A percentile compares a stretch with the other conserved stretches of the same genome.
phyloP scores from a whole-genome alignment of 2,329 filamentous ascomycete species.

The Chrysoporthe austroafricana region DNA sequence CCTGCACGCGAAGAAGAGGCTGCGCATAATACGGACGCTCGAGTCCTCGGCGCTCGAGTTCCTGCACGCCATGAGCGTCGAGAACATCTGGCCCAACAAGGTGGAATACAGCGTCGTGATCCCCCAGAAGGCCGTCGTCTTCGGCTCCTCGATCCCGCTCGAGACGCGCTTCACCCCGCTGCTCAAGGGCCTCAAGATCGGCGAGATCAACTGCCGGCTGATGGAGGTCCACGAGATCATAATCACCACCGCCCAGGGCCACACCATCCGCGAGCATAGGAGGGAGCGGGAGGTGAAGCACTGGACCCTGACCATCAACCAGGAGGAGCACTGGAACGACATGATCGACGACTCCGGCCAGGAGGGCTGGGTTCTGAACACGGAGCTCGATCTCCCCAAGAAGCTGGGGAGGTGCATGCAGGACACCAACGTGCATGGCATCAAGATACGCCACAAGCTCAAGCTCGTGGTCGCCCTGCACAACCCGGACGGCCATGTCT shows the following conservation, averaged over 20 bases:
- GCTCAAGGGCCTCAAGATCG: constrained; percentile 84
- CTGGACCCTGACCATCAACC: constrained; percentile 59
- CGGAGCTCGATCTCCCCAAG: constrained; percentile 73
- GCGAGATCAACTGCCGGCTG: constrained; percentile 79
- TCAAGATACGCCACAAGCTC: constrained; percentile 91
- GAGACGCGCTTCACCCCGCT: constrained; percentile 88
- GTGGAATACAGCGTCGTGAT: constrained; percentile 93
- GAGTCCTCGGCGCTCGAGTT: constrained; percentile 77
- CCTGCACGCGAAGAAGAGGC: constrained; percentile 75
- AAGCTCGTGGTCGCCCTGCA: constrained; percentile 88
- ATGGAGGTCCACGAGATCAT: constrained; percentile 77
- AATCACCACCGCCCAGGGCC: constrained; percentile 49
- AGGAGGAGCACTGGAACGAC: constrained; percentile 69
- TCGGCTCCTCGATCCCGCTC: constrained; percentile 82
- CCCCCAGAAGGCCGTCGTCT: constrained; percentile 91
- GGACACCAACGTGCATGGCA: constrained; percentile 84
- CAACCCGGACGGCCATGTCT: constrained; percentile 93
- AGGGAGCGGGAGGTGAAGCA: constrained; percentile 65
- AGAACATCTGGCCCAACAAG: constrained; percentile 98
- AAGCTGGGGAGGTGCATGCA: constrained; percentile 83
- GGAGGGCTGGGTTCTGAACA: constrained; percentile 66
- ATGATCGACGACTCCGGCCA: constrained; percentile 70
- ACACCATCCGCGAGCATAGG: constrained; percentile 61
- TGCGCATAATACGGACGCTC: constrained; percentile 78
- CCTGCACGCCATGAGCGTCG: constrained; percentile 88